Conservation (phyloP, 371 early-diverging fungal genomes). For the Circinella umbellata region DNA sequence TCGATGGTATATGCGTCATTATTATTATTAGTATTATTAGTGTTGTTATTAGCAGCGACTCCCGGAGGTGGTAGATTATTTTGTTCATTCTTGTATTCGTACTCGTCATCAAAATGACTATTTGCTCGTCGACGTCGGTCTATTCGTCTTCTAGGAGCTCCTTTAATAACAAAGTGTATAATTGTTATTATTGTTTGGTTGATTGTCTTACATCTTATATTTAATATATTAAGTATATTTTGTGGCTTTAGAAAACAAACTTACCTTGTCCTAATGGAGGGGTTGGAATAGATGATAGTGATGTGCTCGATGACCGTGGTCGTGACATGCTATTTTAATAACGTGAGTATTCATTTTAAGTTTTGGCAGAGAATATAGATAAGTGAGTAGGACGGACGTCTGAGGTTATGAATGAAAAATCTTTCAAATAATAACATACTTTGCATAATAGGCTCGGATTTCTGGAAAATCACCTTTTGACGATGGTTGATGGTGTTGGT, state of each 20-base stretch:
- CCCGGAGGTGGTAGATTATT: background rate
- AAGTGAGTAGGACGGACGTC: background rate
- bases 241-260: background rate
- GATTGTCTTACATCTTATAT: too few species aligned
- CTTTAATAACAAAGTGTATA: background rate
- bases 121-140: constrained; percentile 13
- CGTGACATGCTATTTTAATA: constrained; percentile 9
- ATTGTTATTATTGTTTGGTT: background rate
- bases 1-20: constrained; percentile 16
- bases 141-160: constrained; percentile 5
- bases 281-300: constrained; percentile 5
- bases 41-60: background rate
- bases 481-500: constrained; percentile 8
- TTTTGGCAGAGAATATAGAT: too few species aligned
- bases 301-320: background rate
- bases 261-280: constrained; percentile 1
- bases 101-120: constrained; percentile 11
- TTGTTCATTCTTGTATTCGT: background rate
- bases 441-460: constrained; percentile 49
- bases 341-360: too few species aligned
- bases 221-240: too few species aligned
- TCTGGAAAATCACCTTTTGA: constrained; percentile 38
- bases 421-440: constrained; percentile 24
- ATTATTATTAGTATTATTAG: background rate
- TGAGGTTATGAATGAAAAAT: background rate